These are phyloP conservation scores for Urostyla sp. DNA, from an alignment of 73 alveolate species.

Conservation along the genomic window DNA sequence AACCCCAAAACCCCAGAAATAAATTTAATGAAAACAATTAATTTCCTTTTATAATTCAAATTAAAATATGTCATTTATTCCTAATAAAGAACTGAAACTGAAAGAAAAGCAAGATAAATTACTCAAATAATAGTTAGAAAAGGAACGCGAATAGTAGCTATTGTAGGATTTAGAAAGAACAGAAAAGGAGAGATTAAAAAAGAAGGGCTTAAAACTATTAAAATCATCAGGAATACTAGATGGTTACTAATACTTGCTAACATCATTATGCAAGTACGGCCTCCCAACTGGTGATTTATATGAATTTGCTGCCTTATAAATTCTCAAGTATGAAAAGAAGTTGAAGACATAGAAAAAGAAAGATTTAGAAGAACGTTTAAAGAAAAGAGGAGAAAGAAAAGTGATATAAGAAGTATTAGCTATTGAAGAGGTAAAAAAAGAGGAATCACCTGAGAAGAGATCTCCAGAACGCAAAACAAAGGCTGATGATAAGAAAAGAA, in stretches of 20 bases:
- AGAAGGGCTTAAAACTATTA: slow-evolving; percentile 64
- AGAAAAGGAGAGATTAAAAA: slow-evolving; percentile 62
- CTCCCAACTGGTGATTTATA: slow-evolving; percentile 95
- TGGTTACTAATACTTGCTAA: slow-evolving; percentile 92
- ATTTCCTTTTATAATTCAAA: no score
- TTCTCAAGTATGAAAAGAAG: slow-evolving; percentile 92
- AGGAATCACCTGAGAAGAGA: slow-evolving; percentile 28
- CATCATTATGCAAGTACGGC: slow-evolving; percentile 93
- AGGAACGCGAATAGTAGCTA: slow-evolving; percentile 63
- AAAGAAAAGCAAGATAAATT: slow-evolving; percentile 65
- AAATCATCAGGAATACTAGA: slow-evolving; percentile 86
- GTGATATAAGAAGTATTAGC: slow-evolving; percentile 14
- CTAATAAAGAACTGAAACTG: slow-evolving; percentile 55
- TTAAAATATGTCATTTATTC: slow-evolving; percentile 64
- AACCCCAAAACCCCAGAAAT: no score
- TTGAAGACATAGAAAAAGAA: slow-evolving; percentile 67
- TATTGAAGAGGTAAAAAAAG: slow-evolving; percentile 18
- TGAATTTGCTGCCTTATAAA: slow-evolving; percentile 93
- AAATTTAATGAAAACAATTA: no score
- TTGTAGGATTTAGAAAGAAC: slow-evolving; percentile 60
- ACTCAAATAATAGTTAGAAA: slow-evolving; percentile 56
- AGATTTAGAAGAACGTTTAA: slow-evolving; percentile 57
- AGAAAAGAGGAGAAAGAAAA: slow-evolving; percentile 52
- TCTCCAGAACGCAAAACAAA: neutral
- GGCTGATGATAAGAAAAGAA: slow-evolving; percentile 7